phyloP scores from a whole-genome alignment of 345 rosid species.

The Rhodamnia argentea region DNA sequence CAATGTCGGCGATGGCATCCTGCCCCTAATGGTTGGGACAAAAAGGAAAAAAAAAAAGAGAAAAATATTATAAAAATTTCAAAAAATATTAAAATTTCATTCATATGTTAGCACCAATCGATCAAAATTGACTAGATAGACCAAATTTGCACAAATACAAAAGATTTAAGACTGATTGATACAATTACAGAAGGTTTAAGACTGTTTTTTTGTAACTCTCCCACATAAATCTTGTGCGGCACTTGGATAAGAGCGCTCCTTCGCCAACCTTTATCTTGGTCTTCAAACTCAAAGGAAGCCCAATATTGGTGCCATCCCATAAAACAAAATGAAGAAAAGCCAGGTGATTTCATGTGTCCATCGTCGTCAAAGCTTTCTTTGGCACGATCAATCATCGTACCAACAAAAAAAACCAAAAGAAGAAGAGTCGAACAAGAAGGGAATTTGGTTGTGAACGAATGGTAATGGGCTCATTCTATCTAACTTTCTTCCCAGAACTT shows the following conservation, averaged over 20 bases:
- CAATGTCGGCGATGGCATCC: no score
- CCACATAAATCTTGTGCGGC: neutral
- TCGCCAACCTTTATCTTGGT: neutral
- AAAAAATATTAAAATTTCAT: no score
- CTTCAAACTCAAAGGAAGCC: neutral
- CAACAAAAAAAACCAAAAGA: neutral
- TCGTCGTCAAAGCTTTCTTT: neutral
- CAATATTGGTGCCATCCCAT: neutral
- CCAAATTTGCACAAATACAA: no score
- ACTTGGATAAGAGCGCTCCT: neutral
- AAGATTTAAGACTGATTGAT: no score
- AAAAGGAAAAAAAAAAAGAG: no score
- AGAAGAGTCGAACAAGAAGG: neutral
- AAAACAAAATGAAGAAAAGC: neutral
- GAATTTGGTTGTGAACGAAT: neutral
- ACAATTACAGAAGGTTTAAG: no score
- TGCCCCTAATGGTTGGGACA: no score
- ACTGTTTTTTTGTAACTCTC: no score
- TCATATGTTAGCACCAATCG: rapidly evolving
- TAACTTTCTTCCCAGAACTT: neutral
- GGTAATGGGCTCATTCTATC: neutral
- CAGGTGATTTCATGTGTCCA: neutral
- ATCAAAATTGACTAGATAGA: no score
- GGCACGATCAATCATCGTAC: neutral
- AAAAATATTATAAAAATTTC: no score